phyloP scores from a whole-genome alignment of 1,139 yeast genomes.

The Blastobotrys elegans region DNA sequence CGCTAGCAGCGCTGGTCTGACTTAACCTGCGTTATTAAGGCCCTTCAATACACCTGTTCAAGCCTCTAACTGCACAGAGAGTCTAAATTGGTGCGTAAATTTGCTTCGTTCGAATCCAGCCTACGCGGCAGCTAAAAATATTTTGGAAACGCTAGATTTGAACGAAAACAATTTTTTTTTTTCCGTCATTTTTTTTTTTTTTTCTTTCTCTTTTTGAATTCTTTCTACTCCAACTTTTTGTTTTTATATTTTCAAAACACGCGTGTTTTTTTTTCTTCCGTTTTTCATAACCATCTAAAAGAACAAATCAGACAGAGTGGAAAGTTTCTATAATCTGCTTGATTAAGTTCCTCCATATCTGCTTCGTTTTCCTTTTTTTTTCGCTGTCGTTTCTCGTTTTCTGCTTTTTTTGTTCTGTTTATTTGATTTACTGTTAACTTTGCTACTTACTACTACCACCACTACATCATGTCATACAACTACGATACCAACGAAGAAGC shows the following conservation, averaged over 20 bases:
- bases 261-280: background rate
- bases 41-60: too few relatives aligned
- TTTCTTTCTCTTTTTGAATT: background rate
- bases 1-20: too few relatives aligned
- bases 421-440: background rate
- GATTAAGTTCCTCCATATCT: background rate
- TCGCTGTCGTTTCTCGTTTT: background rate
- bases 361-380: background rate
- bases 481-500: background rate
- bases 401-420: background rate
- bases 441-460: background rate
- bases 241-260: background rate
- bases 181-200: slow-evolving; percentile 1
- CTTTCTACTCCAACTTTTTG: background rate
- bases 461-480: slow-evolving; percentile 5
- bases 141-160: too few relatives aligned
- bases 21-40: too few relatives aligned
- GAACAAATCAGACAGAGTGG: background rate
- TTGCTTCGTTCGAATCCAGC: too few relatives aligned
- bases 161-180: too few relatives aligned
- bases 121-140: too few relatives aligned
- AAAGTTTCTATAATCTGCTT: background rate
- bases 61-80: too few relatives aligned
- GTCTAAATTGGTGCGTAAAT: too few relatives aligned
- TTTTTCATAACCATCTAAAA: too few relatives aligned